These are phyloP conservation scores for Simmondsia chinensis DNA, from an alignment of 148 eudicot species.

Conservation along the genomic window DNA sequence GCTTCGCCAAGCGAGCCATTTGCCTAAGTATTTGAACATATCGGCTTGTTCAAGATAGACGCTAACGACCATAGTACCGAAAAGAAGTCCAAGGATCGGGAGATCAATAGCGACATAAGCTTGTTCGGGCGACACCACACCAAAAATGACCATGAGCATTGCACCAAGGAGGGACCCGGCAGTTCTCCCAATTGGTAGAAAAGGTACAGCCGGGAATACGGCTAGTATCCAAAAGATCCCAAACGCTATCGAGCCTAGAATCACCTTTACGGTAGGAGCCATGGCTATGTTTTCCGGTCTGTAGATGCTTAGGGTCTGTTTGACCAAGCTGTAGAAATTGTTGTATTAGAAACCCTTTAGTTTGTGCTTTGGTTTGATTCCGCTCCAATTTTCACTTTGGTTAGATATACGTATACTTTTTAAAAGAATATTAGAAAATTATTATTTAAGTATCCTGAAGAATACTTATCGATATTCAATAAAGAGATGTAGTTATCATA, in stretches of 20 bases:
- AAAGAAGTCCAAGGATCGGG: constrained; percentile 42
- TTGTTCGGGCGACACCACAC: constrained; percentile 41
- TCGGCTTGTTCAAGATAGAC: constrained; percentile 61
- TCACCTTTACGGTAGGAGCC: constrained; percentile 40
- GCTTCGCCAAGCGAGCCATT: constrained; percentile 45
- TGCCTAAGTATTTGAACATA: constrained; percentile 52
- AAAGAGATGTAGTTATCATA: too few relatives aligned
- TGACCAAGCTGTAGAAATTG: too few relatives aligned
- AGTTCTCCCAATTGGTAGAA: constrained; percentile 58
- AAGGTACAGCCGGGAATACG: constrained; percentile 63
- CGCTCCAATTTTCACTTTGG: too few relatives aligned
- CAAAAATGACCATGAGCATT: constrained; percentile 55
- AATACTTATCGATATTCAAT: too few relatives aligned
- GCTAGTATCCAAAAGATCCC: constrained; percentile 61
- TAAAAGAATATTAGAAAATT: too few relatives aligned
- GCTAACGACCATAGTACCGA: constrained; percentile 69
- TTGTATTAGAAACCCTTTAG: too few relatives aligned
- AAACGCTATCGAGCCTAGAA: constrained; percentile 53
- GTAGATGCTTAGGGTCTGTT: too few relatives aligned
- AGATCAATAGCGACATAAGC: constrained; percentile 64
- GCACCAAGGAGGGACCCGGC: constrained; percentile 68
- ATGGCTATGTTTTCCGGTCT: too few relatives aligned
- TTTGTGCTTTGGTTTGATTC: too few relatives aligned
- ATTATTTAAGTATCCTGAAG: too few relatives aligned
- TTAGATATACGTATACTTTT: too few relatives aligned